phyloP scores from a whole-genome alignment of 768 basidiomycete genomes.

The Cystofilobasidium macerans region DNA sequence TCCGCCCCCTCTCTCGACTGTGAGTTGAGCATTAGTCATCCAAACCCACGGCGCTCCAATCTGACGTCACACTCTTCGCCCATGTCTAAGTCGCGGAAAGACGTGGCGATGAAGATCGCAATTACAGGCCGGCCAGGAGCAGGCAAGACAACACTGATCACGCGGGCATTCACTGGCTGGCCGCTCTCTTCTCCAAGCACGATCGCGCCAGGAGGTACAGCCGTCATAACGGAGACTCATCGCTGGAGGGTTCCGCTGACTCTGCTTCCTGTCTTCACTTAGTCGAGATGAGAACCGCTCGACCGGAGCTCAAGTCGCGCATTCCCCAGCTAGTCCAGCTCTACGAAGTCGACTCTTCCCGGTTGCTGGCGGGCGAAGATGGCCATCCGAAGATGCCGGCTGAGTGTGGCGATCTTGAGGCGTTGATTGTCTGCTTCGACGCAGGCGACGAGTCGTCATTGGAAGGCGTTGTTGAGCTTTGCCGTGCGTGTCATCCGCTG shows the following conservation, averaged over 20 bases:
- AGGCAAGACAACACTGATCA: conserved; percentile 10
- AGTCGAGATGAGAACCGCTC: conserved; percentile 11
- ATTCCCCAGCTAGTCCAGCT: conserved; percentile 7
- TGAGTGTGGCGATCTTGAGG: conserved; percentile 10
- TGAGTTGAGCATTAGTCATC: no score
- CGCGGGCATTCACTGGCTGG: conserved; percentile 5
- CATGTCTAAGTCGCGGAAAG: neutral
- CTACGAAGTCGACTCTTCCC: conserved; percentile 4
- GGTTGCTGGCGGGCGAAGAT: neutral
- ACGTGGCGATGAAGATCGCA: conserved; percentile 4
- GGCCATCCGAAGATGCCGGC: neutral
- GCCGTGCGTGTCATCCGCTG: neutral
- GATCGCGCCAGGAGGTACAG: neutral
- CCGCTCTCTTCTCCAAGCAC: neutral
- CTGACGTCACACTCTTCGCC: neutral
- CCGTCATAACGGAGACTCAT: neutral
- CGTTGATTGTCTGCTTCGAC: conserved; percentile 18
- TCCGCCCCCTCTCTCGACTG: neutral
- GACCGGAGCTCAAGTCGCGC: conserved; percentile 9
- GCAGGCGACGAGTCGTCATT: neutral
- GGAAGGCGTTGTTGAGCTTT: conserved; percentile 1
- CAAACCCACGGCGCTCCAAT: no score
- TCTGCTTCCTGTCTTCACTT: no score
- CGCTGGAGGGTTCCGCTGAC: neutral
- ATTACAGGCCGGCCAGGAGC: neutral